Conservation (phyloP, 1,284 basidiomycete species). For the Sporisorium sorghi region DNA sequence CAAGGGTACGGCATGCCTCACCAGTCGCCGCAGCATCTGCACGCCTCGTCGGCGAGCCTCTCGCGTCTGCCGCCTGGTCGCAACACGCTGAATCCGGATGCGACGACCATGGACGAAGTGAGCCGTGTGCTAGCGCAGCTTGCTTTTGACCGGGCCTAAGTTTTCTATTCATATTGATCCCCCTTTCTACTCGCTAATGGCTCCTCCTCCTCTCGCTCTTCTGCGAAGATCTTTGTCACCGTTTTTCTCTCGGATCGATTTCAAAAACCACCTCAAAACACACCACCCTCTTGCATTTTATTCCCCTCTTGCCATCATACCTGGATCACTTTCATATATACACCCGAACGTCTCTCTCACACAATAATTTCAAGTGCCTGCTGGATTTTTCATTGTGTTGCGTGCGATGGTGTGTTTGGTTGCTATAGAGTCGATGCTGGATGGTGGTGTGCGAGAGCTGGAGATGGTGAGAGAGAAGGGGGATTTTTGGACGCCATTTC, state of each 20-base stretch:
- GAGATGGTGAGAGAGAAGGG: background rate
- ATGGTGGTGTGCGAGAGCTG: too few species aligned
- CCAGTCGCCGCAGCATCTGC: constrained; percentile 35
- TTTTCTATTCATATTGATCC: background rate
- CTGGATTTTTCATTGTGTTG: too few species aligned
- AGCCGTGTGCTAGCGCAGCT: constrained; percentile 64
- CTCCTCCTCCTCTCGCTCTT: background rate
- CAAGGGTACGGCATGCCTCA: constrained; percentile 25
- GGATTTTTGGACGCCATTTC: background rate
- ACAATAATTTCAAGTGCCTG: too few species aligned
- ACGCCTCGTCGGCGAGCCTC: constrained; percentile 52
- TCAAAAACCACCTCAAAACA: too few species aligned
- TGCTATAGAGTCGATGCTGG: too few species aligned
- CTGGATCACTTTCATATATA: too few species aligned
- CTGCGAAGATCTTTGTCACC: too few species aligned
- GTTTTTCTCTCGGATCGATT: too few species aligned
- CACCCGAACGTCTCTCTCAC: too few species aligned
- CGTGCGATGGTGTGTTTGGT: too few species aligned
- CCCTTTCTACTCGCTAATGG: background rate
- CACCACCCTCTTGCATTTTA: too few species aligned
- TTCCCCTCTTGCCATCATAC: too few species aligned
- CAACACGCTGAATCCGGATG: constrained; percentile 35
- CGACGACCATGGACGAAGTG: constrained; percentile 65
- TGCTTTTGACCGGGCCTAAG: constrained; percentile 54
- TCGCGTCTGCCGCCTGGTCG: constrained; percentile 52